phyloP scores from a whole-genome alignment of 1,139 yeast species.

The Geotrichum aggregatum region DNA sequence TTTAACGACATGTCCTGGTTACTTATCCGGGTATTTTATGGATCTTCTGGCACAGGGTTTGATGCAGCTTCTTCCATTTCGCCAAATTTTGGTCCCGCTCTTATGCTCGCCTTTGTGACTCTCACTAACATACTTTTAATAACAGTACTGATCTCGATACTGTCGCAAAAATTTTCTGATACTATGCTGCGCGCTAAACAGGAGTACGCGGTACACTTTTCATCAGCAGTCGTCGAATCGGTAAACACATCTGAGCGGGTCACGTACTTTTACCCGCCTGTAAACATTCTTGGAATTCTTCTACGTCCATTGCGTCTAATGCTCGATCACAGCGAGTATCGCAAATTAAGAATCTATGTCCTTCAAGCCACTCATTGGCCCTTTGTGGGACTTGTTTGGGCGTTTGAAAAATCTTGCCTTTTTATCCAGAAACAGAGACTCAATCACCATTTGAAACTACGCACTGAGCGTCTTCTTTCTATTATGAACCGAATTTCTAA shows the following conservation, averaged over 20 bases:
- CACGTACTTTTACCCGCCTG: constrained; percentile 38
- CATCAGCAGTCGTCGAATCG: constrained; percentile 34
- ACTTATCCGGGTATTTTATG: constrained; percentile 36
- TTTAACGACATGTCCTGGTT: constrained; percentile 36
- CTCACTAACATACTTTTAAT: constrained; percentile 34
- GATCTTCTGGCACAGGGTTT: constrained; percentile 35
- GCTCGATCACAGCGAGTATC: constrained; percentile 30
- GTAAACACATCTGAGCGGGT: constrained; percentile 36
- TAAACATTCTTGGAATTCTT: constrained; percentile 32
- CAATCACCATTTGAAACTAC: constrained; percentile 8
- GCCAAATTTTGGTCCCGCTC: constrained; percentile 35
- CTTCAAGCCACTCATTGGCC: constrained; percentile 36
- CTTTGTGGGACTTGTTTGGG: constrained; percentile 30
- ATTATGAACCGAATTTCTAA: constrained; percentile 8
- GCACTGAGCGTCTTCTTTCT: constrained; percentile 13
- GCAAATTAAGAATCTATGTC: constrained; percentile 30
- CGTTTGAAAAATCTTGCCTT: constrained; percentile 26
- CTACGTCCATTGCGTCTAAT: constrained; percentile 34
- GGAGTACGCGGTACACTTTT: constrained; percentile 34
- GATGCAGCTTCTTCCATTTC: constrained; percentile 35
- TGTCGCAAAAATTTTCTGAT: constrained; percentile 34
- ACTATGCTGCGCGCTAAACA: constrained; percentile 37
- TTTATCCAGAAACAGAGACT: constrained; percentile 3
- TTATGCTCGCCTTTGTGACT: constrained; percentile 36
- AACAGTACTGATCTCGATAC: constrained; percentile 37